Evolutionary conservation across 768 basidiomycete species (phyloP), one percentile per base, ranked within the genome.

Genomic region (Naganishia friedmannii): DNA sequence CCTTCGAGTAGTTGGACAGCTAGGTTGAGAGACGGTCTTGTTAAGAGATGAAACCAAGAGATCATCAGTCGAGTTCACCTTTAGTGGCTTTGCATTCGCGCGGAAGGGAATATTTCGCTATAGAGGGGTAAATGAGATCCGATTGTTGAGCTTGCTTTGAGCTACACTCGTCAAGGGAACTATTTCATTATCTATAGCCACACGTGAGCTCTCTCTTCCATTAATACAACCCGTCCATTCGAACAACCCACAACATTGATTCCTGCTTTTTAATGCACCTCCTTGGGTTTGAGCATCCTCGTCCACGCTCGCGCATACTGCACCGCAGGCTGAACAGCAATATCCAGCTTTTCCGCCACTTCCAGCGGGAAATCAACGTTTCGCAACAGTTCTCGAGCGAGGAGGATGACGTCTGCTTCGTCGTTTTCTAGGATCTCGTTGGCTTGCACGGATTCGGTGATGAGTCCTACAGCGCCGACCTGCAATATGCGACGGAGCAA

Each of bases 391-490:
- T 88, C 88, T 58, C 91, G 83, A 3, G 88, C 90, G 31, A 90
- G 80, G 69, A 86, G 85, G 23, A 90, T 82, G 2, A 89, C 85
- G 75, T 92, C 90, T 3, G 88, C 86, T 74, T 89, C 85, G 34
- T 87, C 88, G 1, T 85, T 81, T 72, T 86, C 83, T n/a, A 92
- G 77, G 77, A 88, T 86, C 8, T 85, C 82, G 76, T 92, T 87
- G 0, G 88, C 87, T 34, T 86, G 81, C n/a, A 82, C 70, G 2
- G 89, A 85, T 12, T 86, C 84, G 0, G 87, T 88, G 76, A 93
- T 90, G 63, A 90, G 78, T 0, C 91, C 91, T 23, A 92, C 91
- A 4, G 88, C 78, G 12, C 87, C 86, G 63, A 90, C 73, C 53
- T 71, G 66, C 7, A 29, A 10, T 8, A 10, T 13, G 7, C n/a